phyloP scores from a whole-genome alignment of 345 rosid species.

The Boechera divaricarpa region DNA sequence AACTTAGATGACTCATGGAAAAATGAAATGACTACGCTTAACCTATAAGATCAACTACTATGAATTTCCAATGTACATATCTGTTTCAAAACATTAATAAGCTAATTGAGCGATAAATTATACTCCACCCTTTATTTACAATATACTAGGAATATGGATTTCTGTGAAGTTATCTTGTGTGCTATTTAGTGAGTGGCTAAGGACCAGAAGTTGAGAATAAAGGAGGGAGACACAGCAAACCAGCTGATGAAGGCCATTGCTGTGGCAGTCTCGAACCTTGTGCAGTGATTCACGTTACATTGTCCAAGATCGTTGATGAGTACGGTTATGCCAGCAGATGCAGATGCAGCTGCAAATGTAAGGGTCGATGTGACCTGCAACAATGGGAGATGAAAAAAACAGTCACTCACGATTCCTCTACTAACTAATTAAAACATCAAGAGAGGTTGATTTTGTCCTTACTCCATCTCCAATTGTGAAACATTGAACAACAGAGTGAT shows the following conservation, averaged over 20 bases:
- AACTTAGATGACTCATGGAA: background rate
- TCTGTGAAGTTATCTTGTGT: constrained; percentile 6
- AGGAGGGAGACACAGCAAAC: constrained; percentile 67
- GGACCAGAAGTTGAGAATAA: constrained; percentile 74
- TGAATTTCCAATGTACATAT: background rate
- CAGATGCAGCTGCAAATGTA: constrained; percentile 77
- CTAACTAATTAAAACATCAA: constrained; percentile 11
- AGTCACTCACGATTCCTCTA: background rate
- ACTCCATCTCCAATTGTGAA: constrained; percentile 87
- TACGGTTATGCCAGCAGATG: constrained; percentile 80
- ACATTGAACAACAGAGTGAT: constrained; percentile 50
- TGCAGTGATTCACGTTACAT: constrained; percentile 62
- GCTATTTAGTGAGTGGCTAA: constrained; percentile 63
- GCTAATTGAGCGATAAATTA: constrained; percentile 9
- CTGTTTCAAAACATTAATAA: constrained; percentile 20
- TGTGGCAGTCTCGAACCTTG: constrained; percentile 70
- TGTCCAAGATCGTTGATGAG: constrained; percentile 59
- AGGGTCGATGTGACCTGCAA: constrained; percentile 74
- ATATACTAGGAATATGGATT: constrained; percentile 1
- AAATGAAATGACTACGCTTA: background rate
- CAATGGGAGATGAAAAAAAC: constrained; percentile 14
- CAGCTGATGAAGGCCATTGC: constrained; percentile 84
- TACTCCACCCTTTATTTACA: constrained; percentile 34
- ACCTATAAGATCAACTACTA: constrained; percentile 22
- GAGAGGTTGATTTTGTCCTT: constrained; percentile 35